Evolutionary conservation across 2,329 filamentous ascomycete genomes (phyloP).

Genomic region (Fusarium concolor): DNA sequence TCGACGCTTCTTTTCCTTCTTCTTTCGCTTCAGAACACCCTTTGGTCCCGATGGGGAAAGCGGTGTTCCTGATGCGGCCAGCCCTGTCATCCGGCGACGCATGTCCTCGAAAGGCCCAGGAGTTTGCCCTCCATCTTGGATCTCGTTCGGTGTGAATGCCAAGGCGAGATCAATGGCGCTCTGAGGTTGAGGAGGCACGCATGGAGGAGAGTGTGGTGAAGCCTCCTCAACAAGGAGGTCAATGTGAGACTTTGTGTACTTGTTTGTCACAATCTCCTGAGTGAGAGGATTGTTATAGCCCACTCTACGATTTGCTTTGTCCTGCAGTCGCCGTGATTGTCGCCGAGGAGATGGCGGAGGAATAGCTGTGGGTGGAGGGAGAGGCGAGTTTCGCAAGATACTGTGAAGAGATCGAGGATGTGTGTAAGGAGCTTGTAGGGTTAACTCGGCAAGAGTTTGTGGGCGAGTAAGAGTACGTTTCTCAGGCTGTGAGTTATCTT

Average conservation of each 20-base stretch:
- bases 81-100: constrained; percentile 66
- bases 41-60: constrained; percentile 55
- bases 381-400: constrained; percentile 74
- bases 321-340: constrained; percentile 65
- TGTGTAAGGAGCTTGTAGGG: constrained; percentile 63
- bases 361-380: constrained; percentile 63
- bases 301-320: constrained; percentile 67
- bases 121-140: constrained; percentile 70
- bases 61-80: constrained; percentile 57
- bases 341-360: constrained; percentile 65
- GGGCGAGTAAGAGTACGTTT: constrained; percentile 28
- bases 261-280: constrained; percentile 72
- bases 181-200: constrained; percentile 51
- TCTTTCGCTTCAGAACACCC: constrained; percentile 65
- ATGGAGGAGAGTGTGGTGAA: constrained; percentile 59
- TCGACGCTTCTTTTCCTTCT: constrained; percentile 69
- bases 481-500: constrained; percentile 26
- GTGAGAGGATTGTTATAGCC: constrained; percentile 72
- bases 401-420: constrained; percentile 70
- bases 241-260: constrained; percentile 72
- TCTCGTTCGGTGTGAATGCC: constrained; percentile 65
- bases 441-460: constrained; percentile 27
- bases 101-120: constrained; percentile 74
- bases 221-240: constrained; percentile 70
- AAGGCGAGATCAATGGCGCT: constrained; percentile 61